These are phyloP conservation scores for Xylariaceae sp. DNA, from an alignment of 2,329 filamentous ascomycete genomes.

Conservation along the genomic window DNA sequence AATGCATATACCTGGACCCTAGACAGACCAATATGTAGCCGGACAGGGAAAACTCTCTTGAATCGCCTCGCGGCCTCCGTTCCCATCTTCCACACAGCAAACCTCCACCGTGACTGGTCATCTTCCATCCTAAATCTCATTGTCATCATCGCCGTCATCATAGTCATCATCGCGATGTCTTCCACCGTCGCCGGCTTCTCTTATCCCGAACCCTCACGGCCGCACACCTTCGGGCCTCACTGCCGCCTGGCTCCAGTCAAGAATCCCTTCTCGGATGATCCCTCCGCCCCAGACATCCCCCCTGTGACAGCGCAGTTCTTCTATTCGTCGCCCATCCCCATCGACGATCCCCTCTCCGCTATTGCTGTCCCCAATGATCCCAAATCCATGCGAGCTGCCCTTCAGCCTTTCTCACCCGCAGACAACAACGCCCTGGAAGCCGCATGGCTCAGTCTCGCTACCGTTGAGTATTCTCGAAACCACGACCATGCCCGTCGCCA, in stretches of 20 bases:
- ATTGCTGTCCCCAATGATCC: constrained; percentile 48
- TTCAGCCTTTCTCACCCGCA: constrained; percentile 71
- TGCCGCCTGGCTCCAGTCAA: constrained; percentile 54
- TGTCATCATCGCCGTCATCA: background rate
- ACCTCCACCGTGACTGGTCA: constrained; percentile 8
- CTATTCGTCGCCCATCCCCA: constrained; percentile 74
- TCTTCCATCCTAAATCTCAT: background rate
- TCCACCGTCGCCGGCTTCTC: constrained; percentile 16
- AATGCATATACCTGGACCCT: background rate
- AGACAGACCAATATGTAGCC: background rate
- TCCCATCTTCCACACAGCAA: background rate
- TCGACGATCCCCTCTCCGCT: constrained; percentile 80
- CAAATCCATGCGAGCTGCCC: constrained; percentile 53
- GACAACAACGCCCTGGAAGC: constrained; percentile 78
- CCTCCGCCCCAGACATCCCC: constrained; percentile 47
- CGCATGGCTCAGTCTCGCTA: constrained; percentile 64
- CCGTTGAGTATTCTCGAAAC: constrained; percentile 44
- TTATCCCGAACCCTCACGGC: constrained; percentile 23
- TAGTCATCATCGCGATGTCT: constrained; percentile 24
- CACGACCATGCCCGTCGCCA: constrained; percentile 41
- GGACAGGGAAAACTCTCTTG: background rate
- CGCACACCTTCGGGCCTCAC: constrained; percentile 56
- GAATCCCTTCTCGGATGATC: constrained; percentile 34
- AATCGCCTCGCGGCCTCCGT: background rate
- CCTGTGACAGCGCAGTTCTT: constrained; percentile 72